Base-by-base conservation (phyloP, 225 moss, liverwort and hornwort genomes). In the Anthoceros angustus region DNA sequence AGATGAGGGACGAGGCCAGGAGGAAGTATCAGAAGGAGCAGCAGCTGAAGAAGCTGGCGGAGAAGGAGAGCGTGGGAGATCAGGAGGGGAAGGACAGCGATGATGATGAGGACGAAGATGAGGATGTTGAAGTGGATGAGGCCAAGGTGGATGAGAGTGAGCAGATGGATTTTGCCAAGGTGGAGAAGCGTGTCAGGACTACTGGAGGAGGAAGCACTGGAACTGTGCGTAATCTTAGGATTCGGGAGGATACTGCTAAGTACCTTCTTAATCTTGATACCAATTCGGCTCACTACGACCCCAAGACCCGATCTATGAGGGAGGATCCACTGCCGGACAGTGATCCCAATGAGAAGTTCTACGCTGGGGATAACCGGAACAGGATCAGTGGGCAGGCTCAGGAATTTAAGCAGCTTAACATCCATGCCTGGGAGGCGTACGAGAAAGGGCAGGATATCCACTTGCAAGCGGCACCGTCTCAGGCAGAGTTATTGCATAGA, bases 381-480 rank as follows among this genome's bases (percentile, higher is more conserved):
- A 86, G 95, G 71, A 82, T 82, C 25, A 88, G 88, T 9, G 95
- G 95, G 50, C 88, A 91, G 78, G 91, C 95, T 24, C 85, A 98
- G 60, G 88, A 91, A 43, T 91, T 98, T 71, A 98, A 89, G 74
- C 86, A 88, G 73, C 87, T 98, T 42, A 98, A 98, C 50, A 88
- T 98, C 61, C 91, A 98, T 77, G 95, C 95, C 61, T 98, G 88
- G 95, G 95, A 98, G 73, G 95, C 91, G 38, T 98, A 74, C 69
- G 95, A 98, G 41, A 98, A 91, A 77, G 95, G 95, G 62, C 95
- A 98, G 76, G 95, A 98, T 70, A 98, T 98, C 70, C 95, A 98
- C 75, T 75, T 98, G 62, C 95, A 98, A 77, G 95, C 91, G 61
- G 95, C 95, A 68, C 91, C 95, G 25, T 98, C 95, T 39, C 95